A percentile compares a stretch with the other conserved stretches of the same genome.
These are phyloP conservation scores for Thraustochytrium sp. DNA, from an alignment of 352 stramenopile species.

Conservation along the genomic window DNA sequence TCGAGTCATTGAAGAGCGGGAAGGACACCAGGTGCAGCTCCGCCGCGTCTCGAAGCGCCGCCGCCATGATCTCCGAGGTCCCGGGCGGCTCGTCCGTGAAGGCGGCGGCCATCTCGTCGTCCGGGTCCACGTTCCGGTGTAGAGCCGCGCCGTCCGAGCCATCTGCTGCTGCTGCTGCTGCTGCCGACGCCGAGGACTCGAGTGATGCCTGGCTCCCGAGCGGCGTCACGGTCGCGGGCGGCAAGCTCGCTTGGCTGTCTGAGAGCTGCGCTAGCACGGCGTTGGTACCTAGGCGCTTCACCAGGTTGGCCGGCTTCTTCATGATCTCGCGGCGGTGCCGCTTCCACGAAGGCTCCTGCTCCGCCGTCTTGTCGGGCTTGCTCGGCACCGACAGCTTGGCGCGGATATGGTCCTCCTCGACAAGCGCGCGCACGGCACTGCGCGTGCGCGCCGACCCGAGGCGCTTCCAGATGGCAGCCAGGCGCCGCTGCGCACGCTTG, in stretches of 20 bases:
- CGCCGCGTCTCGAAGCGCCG: not conserved
- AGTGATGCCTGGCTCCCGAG: too few species aligned
- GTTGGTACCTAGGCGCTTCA: not conserved
- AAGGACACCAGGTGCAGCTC: slow-evolving; percentile 62
- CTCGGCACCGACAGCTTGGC: not conserved
- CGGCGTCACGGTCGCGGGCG: too few species aligned
- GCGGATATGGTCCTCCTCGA: slow-evolving; percentile 24
- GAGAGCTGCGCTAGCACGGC: not conserved
- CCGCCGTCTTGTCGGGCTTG: not conserved
- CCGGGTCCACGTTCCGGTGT: too few species aligned
- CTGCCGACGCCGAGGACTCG: too few species aligned
- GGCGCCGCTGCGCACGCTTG: slow-evolving; percentile 49
- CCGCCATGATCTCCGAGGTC: not conserved
- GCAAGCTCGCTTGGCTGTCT: not conserved
- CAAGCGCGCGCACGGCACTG: slow-evolving; percentile 22
- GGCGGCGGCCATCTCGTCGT: too few species aligned
- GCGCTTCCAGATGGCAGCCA: slow-evolving; percentile 27
- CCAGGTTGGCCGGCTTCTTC: slow-evolving; percentile 14
- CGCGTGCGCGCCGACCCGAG: not conserved
- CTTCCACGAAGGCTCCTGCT: not conserved
- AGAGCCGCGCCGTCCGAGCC: too few species aligned
- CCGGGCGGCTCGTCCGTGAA: not conserved
- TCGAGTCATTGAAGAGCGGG: slow-evolving; percentile 60
- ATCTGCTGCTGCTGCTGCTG: too few species aligned
- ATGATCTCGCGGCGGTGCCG: not conserved